These are phyloP conservation scores for Pseudopyrenochaeta lycopersici DNA, from an alignment of 2,329 filamentous ascomycete genomes.

Conservation along the genomic window DNA sequence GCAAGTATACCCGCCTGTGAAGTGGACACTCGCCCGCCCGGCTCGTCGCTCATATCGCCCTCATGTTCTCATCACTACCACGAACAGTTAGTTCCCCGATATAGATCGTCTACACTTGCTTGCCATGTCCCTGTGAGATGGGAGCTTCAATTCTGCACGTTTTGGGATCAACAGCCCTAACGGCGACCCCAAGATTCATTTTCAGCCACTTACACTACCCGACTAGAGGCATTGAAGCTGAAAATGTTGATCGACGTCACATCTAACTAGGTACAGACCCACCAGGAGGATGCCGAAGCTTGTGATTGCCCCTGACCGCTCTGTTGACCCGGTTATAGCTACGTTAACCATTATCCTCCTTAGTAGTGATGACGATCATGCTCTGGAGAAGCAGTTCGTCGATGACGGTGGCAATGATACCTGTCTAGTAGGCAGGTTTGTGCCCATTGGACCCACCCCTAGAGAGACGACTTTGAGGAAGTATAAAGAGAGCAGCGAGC, in stretches of 20 bases:
- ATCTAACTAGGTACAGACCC: conserved; percentile 11
- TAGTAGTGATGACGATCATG: conserved; percentile 30
- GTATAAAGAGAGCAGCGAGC: conserved; percentile 42
- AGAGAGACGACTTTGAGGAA: conserved; percentile 11
- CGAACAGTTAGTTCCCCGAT: conserved; percentile 28
- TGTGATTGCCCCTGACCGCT: conserved; percentile 25
- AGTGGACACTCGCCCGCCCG: conserved; percentile 13
- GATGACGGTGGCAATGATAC: conserved; percentile 37
- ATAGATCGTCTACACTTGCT: conserved; percentile 33
- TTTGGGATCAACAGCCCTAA: conserved; percentile 34
- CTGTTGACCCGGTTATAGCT: conserved; percentile 16
- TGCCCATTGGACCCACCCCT: conserved; percentile 13
- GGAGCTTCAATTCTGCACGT: conserved; percentile 31
- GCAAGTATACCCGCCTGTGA: conserved; percentile 12
- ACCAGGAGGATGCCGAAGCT: conserved; percentile 18
- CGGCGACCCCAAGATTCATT: conserved; percentile 13
- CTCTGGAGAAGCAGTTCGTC: conserved; percentile 10
- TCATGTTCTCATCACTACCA: conserved; percentile 29
- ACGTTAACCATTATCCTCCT: conserved; percentile 19
- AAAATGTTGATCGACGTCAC: conserved; percentile 43
- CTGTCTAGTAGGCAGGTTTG: conserved; percentile 3
- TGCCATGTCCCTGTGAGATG: conserved; percentile 14
- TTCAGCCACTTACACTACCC: conserved; percentile 26
- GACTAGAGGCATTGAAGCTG: conserved; percentile 30
- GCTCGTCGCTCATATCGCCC: conserved; percentile 2